Percentiles rank a stretch among this genome's conserved stretches.
Evolutionary conservation across 2,329 filamentous ascomycete species (phyloP).

Genomic region (Colletotrichum incanum): DNA sequence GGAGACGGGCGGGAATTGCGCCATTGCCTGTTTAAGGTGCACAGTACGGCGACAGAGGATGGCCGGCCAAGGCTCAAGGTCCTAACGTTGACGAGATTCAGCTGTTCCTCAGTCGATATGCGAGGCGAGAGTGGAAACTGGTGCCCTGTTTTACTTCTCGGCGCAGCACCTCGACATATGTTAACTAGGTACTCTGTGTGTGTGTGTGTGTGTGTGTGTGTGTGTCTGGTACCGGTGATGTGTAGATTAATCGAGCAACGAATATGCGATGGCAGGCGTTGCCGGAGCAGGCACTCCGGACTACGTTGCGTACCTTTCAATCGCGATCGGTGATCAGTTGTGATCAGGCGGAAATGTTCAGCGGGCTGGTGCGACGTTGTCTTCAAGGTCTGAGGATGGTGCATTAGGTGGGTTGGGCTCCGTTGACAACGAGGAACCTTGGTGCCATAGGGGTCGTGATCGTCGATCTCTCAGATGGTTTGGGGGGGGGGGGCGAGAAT

Average conservation of each 20-base stretch:
- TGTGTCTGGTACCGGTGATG: neutral
- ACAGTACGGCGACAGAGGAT: neutral
- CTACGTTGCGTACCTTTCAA: slow-evolving; percentile 28
- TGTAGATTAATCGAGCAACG: neutral
- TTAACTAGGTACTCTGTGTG: neutral
- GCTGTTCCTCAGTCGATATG: neutral
- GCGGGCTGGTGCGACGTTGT: slow-evolving; percentile 26
- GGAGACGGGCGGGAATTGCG: slow-evolving; percentile 3
- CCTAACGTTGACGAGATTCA: neutral
- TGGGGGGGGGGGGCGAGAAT: slow-evolving; percentile 7
- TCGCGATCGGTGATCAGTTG: slow-evolving; percentile 22
- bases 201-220: neutral
- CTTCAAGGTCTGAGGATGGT: slow-evolving; percentile 32
- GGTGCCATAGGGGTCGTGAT: slow-evolving; percentile 34
- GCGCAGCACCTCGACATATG: neutral
- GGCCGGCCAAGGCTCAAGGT: neutral
- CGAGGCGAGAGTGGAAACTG: neutral
- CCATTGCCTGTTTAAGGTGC: slow-evolving; percentile 3
- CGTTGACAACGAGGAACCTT: slow-evolving; percentile 21
- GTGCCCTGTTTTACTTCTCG: slow-evolving; percentile 6
- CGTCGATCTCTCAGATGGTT: slow-evolving; percentile 34
- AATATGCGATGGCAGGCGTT: neutral
- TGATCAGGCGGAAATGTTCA: slow-evolving; percentile 31
- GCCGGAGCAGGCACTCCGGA: slow-evolving; percentile 37
- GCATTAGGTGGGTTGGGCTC: slow-evolving; percentile 21